Evolutionary conservation across 371 early-diverging fungal species (phyloP).

Genomic region (Haplosporangium sp.): DNA sequence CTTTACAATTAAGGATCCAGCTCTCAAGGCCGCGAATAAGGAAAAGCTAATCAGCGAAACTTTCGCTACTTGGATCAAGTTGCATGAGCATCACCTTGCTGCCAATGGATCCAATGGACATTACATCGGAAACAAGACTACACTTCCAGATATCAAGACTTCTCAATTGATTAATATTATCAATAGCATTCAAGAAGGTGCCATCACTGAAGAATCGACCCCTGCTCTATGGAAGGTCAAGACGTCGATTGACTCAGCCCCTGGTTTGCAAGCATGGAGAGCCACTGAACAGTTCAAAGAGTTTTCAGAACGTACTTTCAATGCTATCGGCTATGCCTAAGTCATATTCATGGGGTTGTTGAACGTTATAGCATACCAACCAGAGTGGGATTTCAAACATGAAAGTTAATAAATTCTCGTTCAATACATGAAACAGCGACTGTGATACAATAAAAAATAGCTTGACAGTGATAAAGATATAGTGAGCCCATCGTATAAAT

Average conservation of each 20-base stretch:
- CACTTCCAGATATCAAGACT: slow-evolving; percentile 24
- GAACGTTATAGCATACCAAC: too few species aligned
- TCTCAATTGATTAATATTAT: slow-evolving; percentile 1
- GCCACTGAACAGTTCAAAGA: slow-evolving; percentile 17
- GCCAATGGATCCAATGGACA: slow-evolving; percentile 35
- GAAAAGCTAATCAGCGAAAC: slow-evolving; percentile 1
- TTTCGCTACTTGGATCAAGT: slow-evolving; percentile 14
- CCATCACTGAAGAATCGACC: slow-evolving; percentile 11
- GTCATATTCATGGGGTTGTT: too few species aligned
- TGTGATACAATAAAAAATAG: too few species aligned
- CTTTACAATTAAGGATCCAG: slow-evolving; percentile 4
- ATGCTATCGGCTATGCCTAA: background rate
- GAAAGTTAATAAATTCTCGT: too few species aligned
- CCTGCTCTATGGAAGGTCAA: slow-evolving; percentile 17
- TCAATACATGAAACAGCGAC: too few species aligned
- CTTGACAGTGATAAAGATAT: too few species aligned
- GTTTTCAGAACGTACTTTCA: background rate
- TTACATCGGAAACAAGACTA: slow-evolving; percentile 14
- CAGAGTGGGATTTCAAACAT: too few species aligned
- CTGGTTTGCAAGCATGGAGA: slow-evolving; percentile 4
- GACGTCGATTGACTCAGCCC: background rate
- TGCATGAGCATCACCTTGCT: slow-evolving; percentile 24
- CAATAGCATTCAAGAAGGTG: slow-evolving; percentile 3
- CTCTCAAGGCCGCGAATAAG: slow-evolving; percentile 15
- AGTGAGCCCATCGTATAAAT: too few species aligned